Evolutionary conservation across 257 asterid genomes (phyloP), one percentile per base, ranked within the genome.

Genomic region (Solanum ossicruentum): DNA sequence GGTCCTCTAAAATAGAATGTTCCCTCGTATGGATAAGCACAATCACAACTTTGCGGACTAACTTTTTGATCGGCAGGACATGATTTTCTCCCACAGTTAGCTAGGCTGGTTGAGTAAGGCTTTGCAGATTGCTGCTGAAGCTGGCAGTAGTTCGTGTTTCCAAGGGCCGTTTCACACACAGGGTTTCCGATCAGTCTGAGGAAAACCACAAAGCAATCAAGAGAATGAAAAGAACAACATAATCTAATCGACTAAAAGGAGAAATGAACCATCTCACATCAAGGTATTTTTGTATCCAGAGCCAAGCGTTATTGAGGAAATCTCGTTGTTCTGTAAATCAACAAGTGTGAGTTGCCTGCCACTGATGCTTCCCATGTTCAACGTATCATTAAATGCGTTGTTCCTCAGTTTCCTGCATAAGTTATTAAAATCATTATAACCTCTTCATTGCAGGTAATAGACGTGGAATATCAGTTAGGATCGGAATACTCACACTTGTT

Each of bases 1-100:
- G 99, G 98, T 23, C 94, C 99, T 85, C 99, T 90, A 84, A 96
- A 96, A 91, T 93, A 96, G 47, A 96, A 52, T 13, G 98, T 96
- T 70, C 99, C 99, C 88, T 93, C 89, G 6, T 93, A 96, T 15
- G 99, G 98, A 85, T 92, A 94, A 87, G 98, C 92, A 80, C 99
- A 94, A 28, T 89, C 95, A 70, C 99, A 96, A 84, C 98, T 94
- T 75, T 96, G 99, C 2, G 99, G 99, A 87, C 92, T 93, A 61
- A 93, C 91, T 84, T 93, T 91, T 71, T 95, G 86, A 71, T 92
- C 92, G 5, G 92, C 78, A 26, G 93, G 84, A 69, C 99, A 96
- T 16, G 92, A 86, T 85, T 90, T 91, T 85, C 93, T 93, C 70
- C 96, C 98, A 63, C 99, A 96, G 77, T 93, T 95, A 13, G 93